Evolutionary conservation across 345 rosid genomes (phyloP), one percentile per base, ranked within the genome.

Genomic region (Salix caprea): DNA sequence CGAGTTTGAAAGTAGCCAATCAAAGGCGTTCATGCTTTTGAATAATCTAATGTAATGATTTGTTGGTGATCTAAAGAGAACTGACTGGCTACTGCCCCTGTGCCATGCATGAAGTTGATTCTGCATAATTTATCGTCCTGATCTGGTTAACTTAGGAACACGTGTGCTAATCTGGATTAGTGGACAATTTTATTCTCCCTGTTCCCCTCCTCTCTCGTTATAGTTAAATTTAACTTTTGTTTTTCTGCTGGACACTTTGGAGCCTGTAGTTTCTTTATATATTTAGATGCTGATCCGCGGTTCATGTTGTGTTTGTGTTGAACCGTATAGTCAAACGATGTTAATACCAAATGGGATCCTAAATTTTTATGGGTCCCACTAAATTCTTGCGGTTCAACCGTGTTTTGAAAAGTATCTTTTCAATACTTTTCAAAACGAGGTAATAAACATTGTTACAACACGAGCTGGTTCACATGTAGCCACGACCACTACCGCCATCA

Each of bases 161-260:
- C 40, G 89, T 78, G 89, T 85, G 89, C 91, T 89, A 85, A 88
- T 89, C 70, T 74, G 82, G 77, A 84, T 68, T 82, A 81, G 84
- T 85, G 82, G 67, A 82, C 82, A 61, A 23, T 26, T 7, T 65
- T 8, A 39, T 75, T 65, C 68, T 70, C 14, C 72, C 62, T 34
- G 30, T 54, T 5, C 69, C 48, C 26, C 70, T 52, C 44, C 40
- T 79, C 61, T 32, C 62, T 37, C 26, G 74, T 67, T 69, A 65
- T 61, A 76, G 77, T 81, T 37, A 18, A 66, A 77, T 28, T 50
- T 26, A 30, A 56, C 39, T 39, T 39, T 19, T 77, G 7, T 34
- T 36, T 12, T 48, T 26, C 28, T 8, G 28, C 2, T n/a, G 62
- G 62, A 58, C 62, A 56, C 62, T 1, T 23, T 1, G 9, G 28